Conservation (phyloP, 805 yeast species). For the Candida nonsorbophila region DNA sequence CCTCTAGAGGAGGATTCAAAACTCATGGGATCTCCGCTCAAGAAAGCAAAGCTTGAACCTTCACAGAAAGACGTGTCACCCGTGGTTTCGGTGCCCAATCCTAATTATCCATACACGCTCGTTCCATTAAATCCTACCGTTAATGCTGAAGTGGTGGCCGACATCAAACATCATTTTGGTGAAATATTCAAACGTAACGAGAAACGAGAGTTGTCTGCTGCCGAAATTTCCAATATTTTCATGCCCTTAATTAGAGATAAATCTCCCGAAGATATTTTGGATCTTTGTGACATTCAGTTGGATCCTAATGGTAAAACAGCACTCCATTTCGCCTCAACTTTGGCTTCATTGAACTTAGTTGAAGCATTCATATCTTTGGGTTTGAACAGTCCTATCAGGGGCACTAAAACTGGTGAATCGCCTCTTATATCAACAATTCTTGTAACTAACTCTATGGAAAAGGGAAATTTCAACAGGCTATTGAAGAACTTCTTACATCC, state of each 20-base stretch:
- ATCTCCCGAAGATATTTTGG: constrained; percentile 5
- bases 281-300: constrained; percentile 27
- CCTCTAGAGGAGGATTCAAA: constrained; percentile 6
- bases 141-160: constrained; percentile 22
- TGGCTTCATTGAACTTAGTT: constrained; percentile 32
- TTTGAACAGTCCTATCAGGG: constrained; percentile 34
- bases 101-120: constrained; percentile 31
- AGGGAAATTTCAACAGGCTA: constrained; percentile 65
- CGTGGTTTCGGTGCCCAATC: constrained; percentile 12
- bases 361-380: constrained; percentile 28
- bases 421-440: constrained; percentile 65
- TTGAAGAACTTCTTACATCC: constrained; percentile 69
- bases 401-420: constrained; percentile 33
- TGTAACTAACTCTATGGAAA: constrained; percentile 79
- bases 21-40: constrained; percentile 22
- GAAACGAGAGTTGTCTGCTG: constrained; percentile 12
- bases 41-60: constrained; percentile 19
- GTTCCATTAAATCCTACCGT: constrained; percentile 20
- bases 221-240: constrained; percentile 21
- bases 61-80: neutral
- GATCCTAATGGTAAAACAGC: constrained; percentile 38
- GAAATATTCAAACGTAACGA: constrained; percentile 30
- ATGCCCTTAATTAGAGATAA: constrained; percentile 14
- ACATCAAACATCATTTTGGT: constrained; percentile 26
- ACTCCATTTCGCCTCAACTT: constrained; percentile 38